A percentile compares a stretch with the other conserved stretches of the same genome.
These are phyloP conservation scores for Stentor roeselii DNA, from an alignment of 73 alveolate species.

Conservation along the genomic window DNA sequence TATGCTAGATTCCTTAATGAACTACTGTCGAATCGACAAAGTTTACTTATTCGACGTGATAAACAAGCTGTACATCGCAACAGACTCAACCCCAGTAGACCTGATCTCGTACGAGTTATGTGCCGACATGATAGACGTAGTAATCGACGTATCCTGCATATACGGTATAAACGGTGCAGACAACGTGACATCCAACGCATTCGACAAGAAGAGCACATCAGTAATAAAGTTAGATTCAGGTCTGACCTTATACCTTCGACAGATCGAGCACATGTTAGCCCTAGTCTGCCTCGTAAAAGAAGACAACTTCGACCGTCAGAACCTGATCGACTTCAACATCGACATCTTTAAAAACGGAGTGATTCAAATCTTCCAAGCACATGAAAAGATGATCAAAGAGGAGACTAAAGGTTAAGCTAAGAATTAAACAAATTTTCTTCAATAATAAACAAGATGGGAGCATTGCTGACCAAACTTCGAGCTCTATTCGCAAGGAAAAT, in stretches of 20 bases:
- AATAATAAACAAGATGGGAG: conserved; percentile 57
- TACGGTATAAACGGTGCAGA: conserved; percentile 66
- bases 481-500: conserved; percentile 60
- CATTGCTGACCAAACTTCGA: conserved; percentile 58
- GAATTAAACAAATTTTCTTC: background rate
- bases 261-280: conserved; percentile 55
- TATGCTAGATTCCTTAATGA: conserved; percentile 72
- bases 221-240: conserved; percentile 47
- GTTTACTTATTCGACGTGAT: conserved; percentile 91
- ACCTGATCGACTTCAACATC: conserved; percentile 72
- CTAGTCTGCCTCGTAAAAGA: conserved; percentile 77
- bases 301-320: conserved; percentile 72
- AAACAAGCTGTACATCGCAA: conserved; percentile 91
- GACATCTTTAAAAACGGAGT: conserved; percentile 69
- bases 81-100: conserved; percentile 81
- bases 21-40: conserved; percentile 86
- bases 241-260: conserved; percentile 44
- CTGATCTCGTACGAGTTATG: conserved; percentile 84
- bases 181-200: too few species aligned
- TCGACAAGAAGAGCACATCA: conserved; percentile 58
- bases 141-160: conserved; percentile 89
- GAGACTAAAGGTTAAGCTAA: background rate
- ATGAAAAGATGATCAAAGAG: conserved; percentile 29
- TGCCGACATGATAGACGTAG: conserved; percentile 95
- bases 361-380: conserved; percentile 44